These are phyloP conservation scores for Beta corolliflora DNA, from an alignment of 179 eudicot species.

Conservation along the genomic window DNA sequence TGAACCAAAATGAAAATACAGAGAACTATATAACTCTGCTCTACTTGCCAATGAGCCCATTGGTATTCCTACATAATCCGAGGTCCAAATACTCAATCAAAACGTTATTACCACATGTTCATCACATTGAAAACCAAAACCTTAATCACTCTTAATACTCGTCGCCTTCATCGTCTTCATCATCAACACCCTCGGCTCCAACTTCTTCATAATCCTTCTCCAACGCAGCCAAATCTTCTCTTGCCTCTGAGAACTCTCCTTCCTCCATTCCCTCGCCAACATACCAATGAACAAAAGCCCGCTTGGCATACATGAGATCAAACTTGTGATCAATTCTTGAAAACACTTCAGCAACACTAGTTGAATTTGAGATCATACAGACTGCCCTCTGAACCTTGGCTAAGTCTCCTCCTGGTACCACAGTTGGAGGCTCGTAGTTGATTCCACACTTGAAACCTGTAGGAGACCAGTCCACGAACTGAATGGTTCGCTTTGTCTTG, in stretches of 20 bases:
- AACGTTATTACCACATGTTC: neutral
- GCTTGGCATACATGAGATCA: conserved; percentile 73
- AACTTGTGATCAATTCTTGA: conserved; percentile 76
- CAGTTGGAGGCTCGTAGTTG: conserved; percentile 73
- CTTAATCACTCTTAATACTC: conserved; percentile 41
- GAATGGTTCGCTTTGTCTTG: conserved; percentile 72
- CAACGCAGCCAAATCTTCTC: conserved; percentile 68
- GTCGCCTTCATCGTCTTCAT: conserved; percentile 63
- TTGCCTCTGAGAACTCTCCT: conserved; percentile 72
- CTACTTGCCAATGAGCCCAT: conserved; percentile 19
- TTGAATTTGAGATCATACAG: conserved; percentile 74
- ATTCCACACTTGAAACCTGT: conserved; percentile 82
- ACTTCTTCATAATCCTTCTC: conserved; percentile 84
- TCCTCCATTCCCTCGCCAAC: conserved; percentile 92
- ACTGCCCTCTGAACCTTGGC: conserved; percentile 79
- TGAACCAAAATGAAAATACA: neutral
- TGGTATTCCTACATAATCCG: neutral
- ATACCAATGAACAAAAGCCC: conserved; percentile 85
- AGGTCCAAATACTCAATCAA: neutral
- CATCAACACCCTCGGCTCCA: conserved; percentile 71
- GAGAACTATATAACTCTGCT: neutral
- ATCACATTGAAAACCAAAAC: neutral
- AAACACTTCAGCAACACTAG: conserved; percentile 78
- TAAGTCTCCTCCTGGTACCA: conserved; percentile 74
- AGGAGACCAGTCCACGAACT: conserved; percentile 81